Evolutionary conservation across 768 basidiomycete genomes (phyloP).

Genomic region (Megacollybia marginata): DNA sequence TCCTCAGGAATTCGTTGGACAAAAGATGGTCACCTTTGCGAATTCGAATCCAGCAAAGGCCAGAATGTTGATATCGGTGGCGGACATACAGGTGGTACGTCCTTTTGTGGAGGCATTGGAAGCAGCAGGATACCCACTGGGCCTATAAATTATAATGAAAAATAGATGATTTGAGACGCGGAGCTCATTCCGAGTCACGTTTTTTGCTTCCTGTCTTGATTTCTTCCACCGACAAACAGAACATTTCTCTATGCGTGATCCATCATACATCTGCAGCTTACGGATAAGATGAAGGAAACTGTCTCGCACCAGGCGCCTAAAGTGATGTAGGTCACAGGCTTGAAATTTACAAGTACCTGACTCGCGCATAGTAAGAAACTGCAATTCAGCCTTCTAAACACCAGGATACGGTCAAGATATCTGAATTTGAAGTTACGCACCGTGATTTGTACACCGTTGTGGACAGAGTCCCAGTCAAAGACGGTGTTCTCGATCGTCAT

Average conservation of each 20-base stretch:
- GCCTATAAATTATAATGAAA: too few relatives aligned
- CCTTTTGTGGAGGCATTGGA: constrained; percentile 14
- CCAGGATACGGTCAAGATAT: constrained; percentile 91
- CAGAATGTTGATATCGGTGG: constrained; percentile 28
- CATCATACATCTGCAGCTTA: too few relatives aligned
- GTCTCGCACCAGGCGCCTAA: constrained; percentile 76
- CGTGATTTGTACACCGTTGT: constrained; percentile 83
- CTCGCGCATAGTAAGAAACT: constrained; percentile 71
- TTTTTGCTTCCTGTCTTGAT: too few relatives aligned
- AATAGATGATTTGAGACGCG: too few relatives aligned
- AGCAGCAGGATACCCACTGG: constrained; percentile 3
- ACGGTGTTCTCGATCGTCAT: constrained; percentile 90
- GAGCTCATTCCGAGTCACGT: too few relatives aligned
- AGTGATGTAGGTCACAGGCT: constrained; percentile 53
- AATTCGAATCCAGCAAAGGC: constrained; percentile 28
- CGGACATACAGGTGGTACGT: constrained; percentile 16
- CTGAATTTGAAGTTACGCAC: constrained; percentile 94
- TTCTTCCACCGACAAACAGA: too few relatives aligned
- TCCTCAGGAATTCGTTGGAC: constrained; percentile 45
- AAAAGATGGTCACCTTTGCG: constrained; percentile 32
- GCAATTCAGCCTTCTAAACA: constrained; percentile 90
- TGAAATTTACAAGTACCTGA: not conserved
- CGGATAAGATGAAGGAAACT: constrained; percentile 63
- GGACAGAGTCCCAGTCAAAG: constrained; percentile 78
- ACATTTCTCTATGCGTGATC: too few relatives aligned